A percentile compares a stretch with the other conserved stretches of the same genome.
Evolutionary conservation across 139 green algal species (phyloP).

Genomic region (Haematococcus lacustris): DNA sequence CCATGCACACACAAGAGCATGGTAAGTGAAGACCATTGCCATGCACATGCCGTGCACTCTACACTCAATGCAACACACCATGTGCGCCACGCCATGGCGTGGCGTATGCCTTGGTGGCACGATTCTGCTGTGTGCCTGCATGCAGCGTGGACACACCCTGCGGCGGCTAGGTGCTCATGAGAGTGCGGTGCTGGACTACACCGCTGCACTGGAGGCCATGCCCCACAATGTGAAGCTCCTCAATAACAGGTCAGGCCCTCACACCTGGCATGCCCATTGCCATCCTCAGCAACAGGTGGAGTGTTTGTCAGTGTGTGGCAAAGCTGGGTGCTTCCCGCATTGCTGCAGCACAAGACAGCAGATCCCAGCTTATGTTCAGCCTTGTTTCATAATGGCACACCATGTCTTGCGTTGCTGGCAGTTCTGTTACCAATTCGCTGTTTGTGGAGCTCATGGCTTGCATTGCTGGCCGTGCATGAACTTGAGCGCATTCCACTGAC

Average conservation of each 20-base stretch:
- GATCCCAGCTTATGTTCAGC: not conserved
- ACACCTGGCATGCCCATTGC: no score
- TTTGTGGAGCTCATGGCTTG: no score
- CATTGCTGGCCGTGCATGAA: no score
- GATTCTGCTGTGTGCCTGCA: slow-evolving; percentile 18
- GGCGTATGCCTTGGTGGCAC: no score
- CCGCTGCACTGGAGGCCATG: slow-evolving; percentile 27
- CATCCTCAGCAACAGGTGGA: not conserved
- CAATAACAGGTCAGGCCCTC: slow-evolving; percentile 35
- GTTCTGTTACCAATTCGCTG: no score
- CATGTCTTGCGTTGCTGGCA: not conserved
- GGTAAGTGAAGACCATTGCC: no score
- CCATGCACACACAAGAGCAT: no score
- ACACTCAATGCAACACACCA: no score
- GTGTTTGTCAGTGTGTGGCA: not conserved
- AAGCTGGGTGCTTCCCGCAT: not conserved
- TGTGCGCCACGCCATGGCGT: no score
- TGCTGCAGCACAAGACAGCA: not conserved
- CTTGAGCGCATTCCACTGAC: no score
- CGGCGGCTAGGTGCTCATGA: slow-evolving; percentile 61
- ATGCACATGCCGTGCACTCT: no score
- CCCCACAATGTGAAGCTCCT: slow-evolving; percentile 32
- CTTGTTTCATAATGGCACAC: not conserved
- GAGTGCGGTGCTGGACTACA: slow-evolving; percentile 62
- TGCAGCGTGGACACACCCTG: slow-evolving; percentile 45